Percentiles rank a stretch among this genome's conserved stretches.
Conservation (phyloP, 495 filamentous ascomycete species). For the Monascus purpureus region DNA sequence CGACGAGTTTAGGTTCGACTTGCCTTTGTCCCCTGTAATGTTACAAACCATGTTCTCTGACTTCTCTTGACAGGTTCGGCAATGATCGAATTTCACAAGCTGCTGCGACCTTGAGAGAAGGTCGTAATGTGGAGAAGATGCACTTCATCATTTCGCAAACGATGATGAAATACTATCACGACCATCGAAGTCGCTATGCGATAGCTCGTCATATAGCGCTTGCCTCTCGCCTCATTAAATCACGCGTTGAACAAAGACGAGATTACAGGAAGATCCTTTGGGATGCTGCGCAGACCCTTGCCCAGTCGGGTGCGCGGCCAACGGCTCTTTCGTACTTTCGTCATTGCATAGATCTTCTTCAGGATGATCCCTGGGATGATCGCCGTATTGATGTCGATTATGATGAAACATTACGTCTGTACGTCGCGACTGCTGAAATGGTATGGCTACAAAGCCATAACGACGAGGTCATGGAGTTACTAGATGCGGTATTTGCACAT, state of each 20-base stretch:
- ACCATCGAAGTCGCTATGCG: constrained; percentile 48
- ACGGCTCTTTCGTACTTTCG: constrained; percentile 68
- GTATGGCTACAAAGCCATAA: constrained; percentile 60
- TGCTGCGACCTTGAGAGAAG: constrained; percentile 53
- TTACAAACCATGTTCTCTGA: constrained; percentile 10
- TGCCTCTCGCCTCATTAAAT: constrained; percentile 55
- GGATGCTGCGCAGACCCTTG: constrained; percentile 59
- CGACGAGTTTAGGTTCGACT: constrained; percentile 45
- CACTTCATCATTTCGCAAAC: constrained; percentile 74
- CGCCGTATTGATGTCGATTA: constrained; percentile 58
- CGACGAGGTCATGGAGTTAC: constrained; percentile 45
- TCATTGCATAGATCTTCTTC: constrained; percentile 61
- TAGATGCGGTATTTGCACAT: constrained; percentile 48
- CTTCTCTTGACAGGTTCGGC: constrained; percentile 43
- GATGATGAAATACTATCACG: constrained; percentile 53
- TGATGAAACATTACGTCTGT: constrained; percentile 66
- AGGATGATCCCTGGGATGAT: constrained; percentile 65
- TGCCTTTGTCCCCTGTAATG: not conserved
- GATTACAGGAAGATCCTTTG: constrained; percentile 60
- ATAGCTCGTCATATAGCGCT: constrained; percentile 65
- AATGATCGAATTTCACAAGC: constrained; percentile 77
- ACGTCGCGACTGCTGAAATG: constrained; percentile 66
- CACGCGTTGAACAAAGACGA: constrained; percentile 39
- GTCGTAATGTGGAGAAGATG: constrained; percentile 56
- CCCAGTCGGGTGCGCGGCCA: constrained; percentile 64